phyloP scores from a whole-genome alignment of 805 yeast species.

The Komagataella populi region DNA sequence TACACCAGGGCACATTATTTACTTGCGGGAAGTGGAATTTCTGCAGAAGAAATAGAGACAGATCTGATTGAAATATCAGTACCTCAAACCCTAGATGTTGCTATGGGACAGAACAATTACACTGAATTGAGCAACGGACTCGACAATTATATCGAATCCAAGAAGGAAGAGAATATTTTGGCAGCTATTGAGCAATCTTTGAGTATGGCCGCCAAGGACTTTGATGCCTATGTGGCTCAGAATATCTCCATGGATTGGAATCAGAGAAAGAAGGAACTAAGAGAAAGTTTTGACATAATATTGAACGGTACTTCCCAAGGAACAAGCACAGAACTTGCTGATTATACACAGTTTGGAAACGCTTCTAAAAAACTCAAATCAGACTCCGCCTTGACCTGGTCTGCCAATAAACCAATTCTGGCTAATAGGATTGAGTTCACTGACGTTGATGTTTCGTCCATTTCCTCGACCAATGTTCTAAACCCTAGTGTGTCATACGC shows the following conservation, averaged over 20 bases:
- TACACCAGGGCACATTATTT: constrained; percentile 75
- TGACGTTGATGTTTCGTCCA: constrained; percentile 13
- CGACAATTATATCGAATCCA: constrained; percentile 49
- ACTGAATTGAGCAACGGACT: constrained; percentile 13
- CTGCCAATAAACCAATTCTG: constrained; percentile 10
- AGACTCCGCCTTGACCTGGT: background rate
- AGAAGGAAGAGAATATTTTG: constrained; percentile 72
- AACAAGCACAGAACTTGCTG: background rate
- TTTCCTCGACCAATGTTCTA: constrained; percentile 6
- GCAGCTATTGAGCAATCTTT: constrained; percentile 75
- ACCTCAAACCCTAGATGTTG: background rate
- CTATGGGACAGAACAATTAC: background rate
- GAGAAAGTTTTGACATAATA: constrained; percentile 55
- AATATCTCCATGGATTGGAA: constrained; percentile 79
- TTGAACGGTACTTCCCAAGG: constrained; percentile 14
- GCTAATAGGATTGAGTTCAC: constrained; percentile 15
- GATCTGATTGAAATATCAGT: constrained; percentile 32
- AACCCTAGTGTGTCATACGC: constrained; percentile 25
- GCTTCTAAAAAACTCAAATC: background rate
- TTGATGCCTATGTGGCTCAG: constrained; percentile 62
- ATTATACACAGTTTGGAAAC: background rate
- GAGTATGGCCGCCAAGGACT: constrained; percentile 63
- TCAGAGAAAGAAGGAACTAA: constrained; percentile 57
- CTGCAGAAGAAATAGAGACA: constrained; percentile 68
- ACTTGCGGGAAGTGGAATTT: constrained; percentile 78